A percentile compares a stretch with the other conserved stretches of the same genome.
phyloP scores from a whole-genome alignment of 768 basidiomycete species.

The Mycena crocata region DNA sequence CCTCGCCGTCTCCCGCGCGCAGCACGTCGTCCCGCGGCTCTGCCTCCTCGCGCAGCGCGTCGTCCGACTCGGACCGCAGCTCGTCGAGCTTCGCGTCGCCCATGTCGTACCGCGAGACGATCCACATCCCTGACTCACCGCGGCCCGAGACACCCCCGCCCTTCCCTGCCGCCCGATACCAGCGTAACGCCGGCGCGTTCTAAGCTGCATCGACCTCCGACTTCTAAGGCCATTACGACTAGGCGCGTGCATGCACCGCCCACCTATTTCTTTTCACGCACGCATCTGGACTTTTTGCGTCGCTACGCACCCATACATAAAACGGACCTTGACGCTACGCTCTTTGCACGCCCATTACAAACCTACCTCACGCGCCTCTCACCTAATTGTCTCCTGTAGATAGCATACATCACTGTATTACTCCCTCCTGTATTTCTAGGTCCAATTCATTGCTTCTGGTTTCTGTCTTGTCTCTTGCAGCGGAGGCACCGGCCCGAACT shows the following conservation, averaged over 20 bases:
- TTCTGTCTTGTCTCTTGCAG: too few relatives aligned
- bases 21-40: constrained; percentile 28
- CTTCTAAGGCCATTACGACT: constrained; percentile 62
- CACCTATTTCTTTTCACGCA: too few relatives aligned
- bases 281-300: too few relatives aligned
- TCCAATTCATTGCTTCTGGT: too few relatives aligned
- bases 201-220: neutral
- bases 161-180: constrained; percentile 21
- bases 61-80: constrained; percentile 45
- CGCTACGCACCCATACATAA: neutral
- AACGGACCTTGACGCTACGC: too few relatives aligned
- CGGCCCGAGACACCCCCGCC: constrained; percentile 25
- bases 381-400: too few relatives aligned
- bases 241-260: constrained; percentile 14
- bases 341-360: too few relatives aligned
- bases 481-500: too few relatives aligned
- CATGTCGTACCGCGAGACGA: constrained; percentile 41
- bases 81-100: constrained; percentile 54
- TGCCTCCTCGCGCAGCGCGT: constrained; percentile 28
- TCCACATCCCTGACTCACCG: constrained; percentile 32
- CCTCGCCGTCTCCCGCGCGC: too few relatives aligned
- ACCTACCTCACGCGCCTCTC: too few relatives aligned
- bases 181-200: constrained; percentile 28
- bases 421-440: too few relatives aligned
- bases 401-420: too few relatives aligned